Evolutionary conservation across 2,329 filamentous ascomycete species (phyloP).

Genomic region (Myriosclerotinia scirpicola): DNA sequence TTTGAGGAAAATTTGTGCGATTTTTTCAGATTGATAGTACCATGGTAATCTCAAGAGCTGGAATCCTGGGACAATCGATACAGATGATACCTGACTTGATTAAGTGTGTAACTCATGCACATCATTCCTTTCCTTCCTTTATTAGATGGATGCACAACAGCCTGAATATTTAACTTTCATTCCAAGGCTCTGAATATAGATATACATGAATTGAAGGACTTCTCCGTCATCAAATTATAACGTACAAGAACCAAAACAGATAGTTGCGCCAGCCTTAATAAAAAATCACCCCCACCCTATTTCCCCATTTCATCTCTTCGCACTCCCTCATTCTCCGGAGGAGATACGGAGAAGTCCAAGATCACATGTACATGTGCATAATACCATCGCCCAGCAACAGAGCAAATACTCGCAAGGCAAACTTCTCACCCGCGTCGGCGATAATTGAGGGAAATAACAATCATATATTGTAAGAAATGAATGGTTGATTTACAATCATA

Average conservation of each 20-base stretch:
- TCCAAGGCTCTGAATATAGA: not conserved
- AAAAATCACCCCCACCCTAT: too few species aligned
- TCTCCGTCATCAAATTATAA: not conserved
- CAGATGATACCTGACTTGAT: not conserved
- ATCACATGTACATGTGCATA: not conserved
- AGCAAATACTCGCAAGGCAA: not conserved
- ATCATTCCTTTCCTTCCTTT: not conserved
- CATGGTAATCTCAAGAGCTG: not conserved
- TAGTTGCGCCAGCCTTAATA: not conserved
- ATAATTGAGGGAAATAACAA: not conserved
- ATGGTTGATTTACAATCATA: constrained; percentile 3
- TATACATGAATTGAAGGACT: not conserved
- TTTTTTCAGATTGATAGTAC: not conserved
- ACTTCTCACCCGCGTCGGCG: not conserved
- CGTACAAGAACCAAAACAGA: not conserved
- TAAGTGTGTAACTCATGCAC: not conserved
- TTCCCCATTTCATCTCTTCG: not conserved
- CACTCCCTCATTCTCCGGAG: not conserved
- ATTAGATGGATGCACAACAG: not conserved
- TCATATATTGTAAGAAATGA: not conserved
- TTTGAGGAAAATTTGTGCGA: not conserved
- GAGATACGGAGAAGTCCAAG: not conserved
- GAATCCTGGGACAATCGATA: not conserved
- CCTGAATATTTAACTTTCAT: not conserved
- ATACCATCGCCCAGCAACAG: not conserved